These are phyloP conservation scores for Tetracladium marchalianum DNA, from an alignment of 495 filamentous ascomycete genomes.

Conservation along the genomic window DNA sequence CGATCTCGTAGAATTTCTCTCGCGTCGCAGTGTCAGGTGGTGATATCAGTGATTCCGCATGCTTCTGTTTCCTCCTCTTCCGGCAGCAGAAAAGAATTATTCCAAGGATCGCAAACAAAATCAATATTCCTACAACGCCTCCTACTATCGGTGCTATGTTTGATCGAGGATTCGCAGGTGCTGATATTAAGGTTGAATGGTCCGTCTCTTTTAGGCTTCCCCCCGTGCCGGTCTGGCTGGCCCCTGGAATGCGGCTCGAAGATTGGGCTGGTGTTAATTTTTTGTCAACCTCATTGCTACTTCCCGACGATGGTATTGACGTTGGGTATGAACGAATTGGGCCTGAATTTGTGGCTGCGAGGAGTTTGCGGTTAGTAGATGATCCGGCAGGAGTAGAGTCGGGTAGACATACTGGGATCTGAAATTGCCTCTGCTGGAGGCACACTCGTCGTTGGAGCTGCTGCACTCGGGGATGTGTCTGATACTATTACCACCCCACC, in stretches of 20 bases:
- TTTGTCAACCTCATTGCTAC: too few species aligned
- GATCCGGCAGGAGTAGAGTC: constrained; percentile 5
- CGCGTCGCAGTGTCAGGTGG: constrained; percentile 27
- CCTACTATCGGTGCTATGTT: constrained; percentile 29
- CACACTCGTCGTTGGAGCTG: constrained; percentile 17
- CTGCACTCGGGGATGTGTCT: constrained; percentile 6
- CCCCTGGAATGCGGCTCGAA: too few species aligned
- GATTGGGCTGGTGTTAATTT: neutral
- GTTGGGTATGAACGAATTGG: neutral
- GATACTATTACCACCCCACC: neutral
- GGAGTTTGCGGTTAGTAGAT: neutral
- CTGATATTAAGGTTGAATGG: constrained; percentile 7
- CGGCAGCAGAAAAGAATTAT: constrained; percentile 40
- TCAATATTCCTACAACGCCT: constrained; percentile 39
- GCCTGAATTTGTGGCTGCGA: neutral
- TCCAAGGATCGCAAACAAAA: constrained; percentile 31
- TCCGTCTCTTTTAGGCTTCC: neutral
- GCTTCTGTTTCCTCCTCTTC: constrained; percentile 28
- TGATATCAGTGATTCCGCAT: constrained; percentile 30
- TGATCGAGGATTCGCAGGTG: constrained; percentile 1
- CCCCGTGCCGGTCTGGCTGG: neutral
- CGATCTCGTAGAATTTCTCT: constrained; percentile 27
- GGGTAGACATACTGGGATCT: neutral
- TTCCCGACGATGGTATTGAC: neutral
- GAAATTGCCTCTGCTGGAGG: constrained; percentile 8